Evolutionary conservation across 139 green algal species (phyloP).

Genomic region (Eudorina sp.): DNA sequence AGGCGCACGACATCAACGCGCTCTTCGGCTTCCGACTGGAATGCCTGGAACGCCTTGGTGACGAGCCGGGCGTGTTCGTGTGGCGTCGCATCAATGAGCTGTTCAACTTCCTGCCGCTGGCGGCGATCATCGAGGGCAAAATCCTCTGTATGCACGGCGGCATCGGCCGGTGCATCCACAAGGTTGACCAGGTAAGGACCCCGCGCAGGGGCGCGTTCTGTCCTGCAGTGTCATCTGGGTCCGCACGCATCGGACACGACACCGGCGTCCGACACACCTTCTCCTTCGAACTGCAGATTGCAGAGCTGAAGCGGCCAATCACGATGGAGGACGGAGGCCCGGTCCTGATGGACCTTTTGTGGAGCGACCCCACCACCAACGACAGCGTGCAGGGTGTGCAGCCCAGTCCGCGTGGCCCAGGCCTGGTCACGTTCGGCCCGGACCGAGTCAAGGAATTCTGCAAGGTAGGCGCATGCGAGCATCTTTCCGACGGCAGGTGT

Average conservation of each 20-base stretch:
- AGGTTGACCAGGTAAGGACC: constrained; percentile 68
- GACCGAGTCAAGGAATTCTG: constrained; percentile 99
- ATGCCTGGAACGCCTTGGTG: constrained; percentile 95
- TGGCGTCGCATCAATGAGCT: constrained; percentile 97
- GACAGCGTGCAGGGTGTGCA: constrained; percentile 93
- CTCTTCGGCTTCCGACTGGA: constrained; percentile 99
- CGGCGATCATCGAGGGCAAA: constrained; percentile 95
- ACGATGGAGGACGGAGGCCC: constrained; percentile 95
- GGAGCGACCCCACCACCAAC: constrained; percentile 98
- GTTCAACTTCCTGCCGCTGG: constrained; percentile 99
- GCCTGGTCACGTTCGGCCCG: constrained; percentile 97
- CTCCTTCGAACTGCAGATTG: constrained; percentile 80
- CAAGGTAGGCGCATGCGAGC: constrained; percentile 68
- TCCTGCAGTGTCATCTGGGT: too few relatives aligned
- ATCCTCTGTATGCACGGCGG: constrained; percentile 99
- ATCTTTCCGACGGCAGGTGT: not conserved
- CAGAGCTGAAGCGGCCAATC: constrained; percentile 90
- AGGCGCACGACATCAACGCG: constrained; percentile 96
- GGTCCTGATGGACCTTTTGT: constrained; percentile 99
- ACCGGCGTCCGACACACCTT: too few relatives aligned
- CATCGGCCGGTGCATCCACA: constrained; percentile 94
- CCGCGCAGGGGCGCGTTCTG: too few relatives aligned
- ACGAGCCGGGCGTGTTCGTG: constrained; percentile 85
- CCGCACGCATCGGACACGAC: too few relatives aligned
- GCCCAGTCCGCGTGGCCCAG: constrained; percentile 91